Evolutionary conservation across 164 flowering plant genomes (phyloP), one percentile per base, ranked within the genome.

Genomic region (Protea cynaroides): DNA sequence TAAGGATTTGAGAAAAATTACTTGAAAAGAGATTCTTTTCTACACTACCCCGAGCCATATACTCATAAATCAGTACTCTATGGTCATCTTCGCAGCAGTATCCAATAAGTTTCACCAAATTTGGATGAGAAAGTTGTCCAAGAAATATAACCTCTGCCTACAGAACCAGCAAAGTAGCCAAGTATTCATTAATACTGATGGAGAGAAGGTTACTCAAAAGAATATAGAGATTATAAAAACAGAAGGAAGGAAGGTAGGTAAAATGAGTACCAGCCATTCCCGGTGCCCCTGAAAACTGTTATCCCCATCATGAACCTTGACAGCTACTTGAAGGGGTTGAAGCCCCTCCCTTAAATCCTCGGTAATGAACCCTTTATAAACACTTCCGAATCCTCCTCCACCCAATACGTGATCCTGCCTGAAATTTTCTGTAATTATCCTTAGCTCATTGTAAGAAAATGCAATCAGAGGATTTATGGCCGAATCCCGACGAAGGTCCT

Each of bases 11-110:
- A 56, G 18, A 22, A 56, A 8, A 56, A 58, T 58, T 58, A 58
- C 60, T 58, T 58, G 60, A 58, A 58, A 58, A 58, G 13, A 58
- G 60, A 36, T 36, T 58, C 19, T 58, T 58, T 34, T 58, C 60
- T 21, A 58, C 58, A 4, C 58, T 54, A 8, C 58, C 58, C 34
- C 58, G 58, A 13, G 58, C 34, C 58, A 54, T 54, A 24, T 54
- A 54, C 58, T 54, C 58, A 24, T 54, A 54, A 19, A 54, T 54
- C 58, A 54, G 29, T 24, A 23, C 58, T 23, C 58, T 14, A 14
- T 54, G 34, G 24, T 54, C 58, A 23, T 54, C 58, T 54, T 54
- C 58, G 14, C 58, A 54, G 14, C 58, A 54, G 29, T 54, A 54
- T 23, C 58, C 58, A 23, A 54, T 23, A 8, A 54, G 29, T 54